phyloP scores from a whole-genome alignment of 2,329 filamentous ascomycete species.

The Exophiala bonariae region DNA sequence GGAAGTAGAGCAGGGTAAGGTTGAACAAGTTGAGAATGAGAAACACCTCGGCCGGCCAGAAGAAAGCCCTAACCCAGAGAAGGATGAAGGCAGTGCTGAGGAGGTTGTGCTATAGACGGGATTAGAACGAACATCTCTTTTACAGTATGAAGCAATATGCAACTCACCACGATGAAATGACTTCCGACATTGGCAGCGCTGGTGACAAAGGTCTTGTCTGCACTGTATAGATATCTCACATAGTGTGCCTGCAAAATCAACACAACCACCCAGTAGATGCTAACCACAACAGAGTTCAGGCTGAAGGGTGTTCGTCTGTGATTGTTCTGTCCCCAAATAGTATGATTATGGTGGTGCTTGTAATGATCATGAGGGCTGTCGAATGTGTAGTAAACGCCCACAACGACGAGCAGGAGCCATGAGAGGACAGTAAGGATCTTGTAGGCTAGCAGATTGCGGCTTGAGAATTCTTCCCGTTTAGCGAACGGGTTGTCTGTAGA shows the following conservation, averaged over 20 bases:
- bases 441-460: constrained; percentile 66
- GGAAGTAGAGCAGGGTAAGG: constrained; percentile 75
- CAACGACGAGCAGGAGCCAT: constrained; percentile 72
- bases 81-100: constrained; percentile 79
- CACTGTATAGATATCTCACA: constrained; percentile 72
- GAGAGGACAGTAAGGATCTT: constrained; percentile 72
- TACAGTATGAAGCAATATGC: too few species aligned
- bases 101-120: constrained; percentile 63
- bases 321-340: constrained; percentile 74
- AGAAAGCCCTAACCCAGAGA: constrained; percentile 76
- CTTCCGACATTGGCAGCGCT: constrained; percentile 74
- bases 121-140: not conserved
- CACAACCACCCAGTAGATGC: constrained; percentile 65
- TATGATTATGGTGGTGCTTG: constrained; percentile 53
- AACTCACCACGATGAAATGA: constrained; percentile 68
- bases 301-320: constrained; percentile 70
- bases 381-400: constrained; percentile 73
- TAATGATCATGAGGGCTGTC: constrained; percentile 63
- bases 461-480: constrained; percentile 65
- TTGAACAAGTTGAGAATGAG: constrained; percentile 81
- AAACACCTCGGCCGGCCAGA: constrained; percentile 73
- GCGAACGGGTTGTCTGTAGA: constrained; percentile 72
- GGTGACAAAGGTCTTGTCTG: constrained; percentile 61
- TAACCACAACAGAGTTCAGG: constrained; percentile 62
- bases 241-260: constrained; percentile 71